Evolutionary conservation across 2,329 filamentous ascomycete species (phyloP).

Genomic region (Westerdykella aurantiaca): DNA sequence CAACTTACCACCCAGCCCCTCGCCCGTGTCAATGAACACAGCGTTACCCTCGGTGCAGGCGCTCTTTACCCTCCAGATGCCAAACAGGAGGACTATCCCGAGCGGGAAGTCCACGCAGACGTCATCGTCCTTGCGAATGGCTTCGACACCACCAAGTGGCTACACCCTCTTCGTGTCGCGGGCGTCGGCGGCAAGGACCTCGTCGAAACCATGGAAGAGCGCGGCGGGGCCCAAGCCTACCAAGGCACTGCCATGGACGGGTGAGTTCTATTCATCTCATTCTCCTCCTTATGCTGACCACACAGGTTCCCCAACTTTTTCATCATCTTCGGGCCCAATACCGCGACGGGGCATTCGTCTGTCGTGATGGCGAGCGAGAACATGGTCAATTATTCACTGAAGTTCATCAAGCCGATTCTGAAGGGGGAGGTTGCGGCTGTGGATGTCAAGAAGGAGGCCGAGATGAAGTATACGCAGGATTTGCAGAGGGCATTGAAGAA

Average conservation of each 20-base stretch:
- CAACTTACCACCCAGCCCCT: conserved; percentile 50
- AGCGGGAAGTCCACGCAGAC: conserved; percentile 50
- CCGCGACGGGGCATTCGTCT: conserved; percentile 56
- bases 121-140: conserved; percentile 59
- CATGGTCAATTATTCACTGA: conserved; percentile 54
- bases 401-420: conserved; percentile 58
- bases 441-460: conserved; percentile 75
- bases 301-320: conserved; percentile 65
- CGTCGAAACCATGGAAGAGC: conserved; percentile 52
- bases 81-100: conserved; percentile 28
- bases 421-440: conserved; percentile 90
- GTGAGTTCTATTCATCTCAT: too few species aligned
- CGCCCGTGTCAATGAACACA: conserved; percentile 44
- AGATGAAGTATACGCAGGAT: conserved; percentile 52
- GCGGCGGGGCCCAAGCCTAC: conserved; percentile 59
- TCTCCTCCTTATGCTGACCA: too few species aligned
- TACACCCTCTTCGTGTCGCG: conserved; percentile 49
- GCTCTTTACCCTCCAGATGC: conserved; percentile 41
- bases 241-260: conserved; percentile 53
- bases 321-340: conserved; percentile 59
- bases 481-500: conserved; percentile 42
- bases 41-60: conserved; percentile 49
- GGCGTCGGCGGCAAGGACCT: conserved; percentile 49
- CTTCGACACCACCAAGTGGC: conserved; percentile 52
- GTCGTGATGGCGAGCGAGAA: conserved; percentile 58